Percentiles rank a stretch among this genome's conserved stretches.
Evolutionary conservation across 345 rosid species (phyloP).

Genomic region (Clarkia xantiana): DNA sequence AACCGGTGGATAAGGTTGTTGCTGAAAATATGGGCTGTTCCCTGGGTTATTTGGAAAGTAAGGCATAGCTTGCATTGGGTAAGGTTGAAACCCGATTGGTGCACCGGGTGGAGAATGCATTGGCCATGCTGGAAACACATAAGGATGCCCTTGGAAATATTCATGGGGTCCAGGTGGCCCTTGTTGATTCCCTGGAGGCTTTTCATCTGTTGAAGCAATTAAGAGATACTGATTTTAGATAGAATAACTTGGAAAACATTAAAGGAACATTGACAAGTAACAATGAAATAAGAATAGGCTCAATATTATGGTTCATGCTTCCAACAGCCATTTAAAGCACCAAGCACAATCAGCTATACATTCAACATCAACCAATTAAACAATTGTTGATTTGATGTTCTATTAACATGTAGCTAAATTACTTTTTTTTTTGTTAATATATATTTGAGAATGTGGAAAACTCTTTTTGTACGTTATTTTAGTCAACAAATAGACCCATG

Average conservation of each 20-base stretch:
- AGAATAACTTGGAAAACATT: slow-evolving; percentile 2
- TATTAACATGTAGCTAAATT: too few species aligned
- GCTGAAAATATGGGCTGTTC: slow-evolving; percentile 44
- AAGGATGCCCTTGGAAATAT: slow-evolving; percentile 61
- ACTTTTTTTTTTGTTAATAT: too few species aligned
- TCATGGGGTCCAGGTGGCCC: slow-evolving; percentile 35
- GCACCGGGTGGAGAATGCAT: slow-evolving; percentile 81
- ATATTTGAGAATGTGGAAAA: too few species aligned
- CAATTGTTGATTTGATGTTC: too few species aligned
- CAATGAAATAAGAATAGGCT: too few species aligned
- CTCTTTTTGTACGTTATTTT: too few species aligned
- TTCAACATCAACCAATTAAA: too few species aligned
- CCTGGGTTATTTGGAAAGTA: slow-evolving; percentile 61
- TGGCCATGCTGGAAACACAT: slow-evolving; percentile 76
- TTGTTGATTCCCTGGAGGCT: slow-evolving; percentile 38
- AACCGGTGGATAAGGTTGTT: slow-evolving; percentile 40
- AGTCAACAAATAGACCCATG: too few species aligned
- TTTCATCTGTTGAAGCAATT: slow-evolving; percentile 34
- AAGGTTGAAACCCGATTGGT: slow-evolving; percentile 65
- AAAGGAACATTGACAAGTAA: background rate
- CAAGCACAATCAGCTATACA: too few species aligned
- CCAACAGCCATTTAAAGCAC: too few species aligned
- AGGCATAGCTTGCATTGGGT: slow-evolving; percentile 75
- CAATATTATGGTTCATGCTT: too few species aligned
- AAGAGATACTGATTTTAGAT: background rate